phyloP scores from a whole-genome alignment of 345 rosid genomes.

The Cardamine resedifolia region DNA sequence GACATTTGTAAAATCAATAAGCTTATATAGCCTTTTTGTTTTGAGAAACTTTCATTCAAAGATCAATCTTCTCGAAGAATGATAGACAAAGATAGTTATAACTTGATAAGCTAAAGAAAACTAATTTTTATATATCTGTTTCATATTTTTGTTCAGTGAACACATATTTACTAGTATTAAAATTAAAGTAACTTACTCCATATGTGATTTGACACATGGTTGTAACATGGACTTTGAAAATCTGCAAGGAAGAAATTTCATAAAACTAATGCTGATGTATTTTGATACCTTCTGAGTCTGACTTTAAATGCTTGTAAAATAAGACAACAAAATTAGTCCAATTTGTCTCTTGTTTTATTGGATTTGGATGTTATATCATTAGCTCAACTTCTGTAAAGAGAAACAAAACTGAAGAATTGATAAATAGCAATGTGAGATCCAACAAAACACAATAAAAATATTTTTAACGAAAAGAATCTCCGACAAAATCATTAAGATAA shows the following conservation, averaged over 20 bases:
- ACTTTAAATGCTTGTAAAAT: neutral
- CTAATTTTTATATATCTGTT: no score
- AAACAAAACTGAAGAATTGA: conserved; percentile 12
- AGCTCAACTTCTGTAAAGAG: neutral
- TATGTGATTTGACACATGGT: neutral
- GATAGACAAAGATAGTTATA: neutral
- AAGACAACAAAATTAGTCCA: neutral
- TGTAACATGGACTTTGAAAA: neutral
- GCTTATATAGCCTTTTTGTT: no score
- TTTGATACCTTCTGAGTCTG: neutral
- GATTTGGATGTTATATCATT: neutral
- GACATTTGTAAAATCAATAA: neutral
- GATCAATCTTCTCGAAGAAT: neutral
- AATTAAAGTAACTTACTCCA: no score
- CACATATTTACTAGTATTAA: no score
- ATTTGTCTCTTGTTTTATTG: neutral
- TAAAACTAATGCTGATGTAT: neutral
- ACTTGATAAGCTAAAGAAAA: no score
- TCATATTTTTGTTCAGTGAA: no score
- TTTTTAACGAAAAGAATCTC: neutral
- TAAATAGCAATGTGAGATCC: conserved; percentile 15
- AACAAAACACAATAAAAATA: neutral
- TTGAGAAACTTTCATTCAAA: no score
- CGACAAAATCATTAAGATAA: conserved; percentile 1
- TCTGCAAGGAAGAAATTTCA: neutral